Conservation (phyloP, 1,284 basidiomycete genomes). For the Clitocybe nebularis region DNA sequence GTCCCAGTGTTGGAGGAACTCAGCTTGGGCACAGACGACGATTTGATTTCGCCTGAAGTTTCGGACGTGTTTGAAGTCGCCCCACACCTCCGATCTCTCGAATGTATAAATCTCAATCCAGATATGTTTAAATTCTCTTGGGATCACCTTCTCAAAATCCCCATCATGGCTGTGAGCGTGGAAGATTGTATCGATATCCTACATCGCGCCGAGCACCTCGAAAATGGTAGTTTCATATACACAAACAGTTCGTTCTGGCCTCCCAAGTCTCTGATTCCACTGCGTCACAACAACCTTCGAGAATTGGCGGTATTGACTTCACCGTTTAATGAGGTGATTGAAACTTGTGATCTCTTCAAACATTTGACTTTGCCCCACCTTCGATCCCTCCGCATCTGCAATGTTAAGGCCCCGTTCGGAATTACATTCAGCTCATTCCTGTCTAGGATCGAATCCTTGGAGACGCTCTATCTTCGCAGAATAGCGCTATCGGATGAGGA, state of each 20-base stretch:
- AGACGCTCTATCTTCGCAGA: constrained; percentile 30
- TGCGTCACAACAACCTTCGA: constrained; percentile 27
- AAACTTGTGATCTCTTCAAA: constrained; percentile 28
- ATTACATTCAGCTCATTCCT: constrained; percentile 28
- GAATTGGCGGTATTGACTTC: constrained; percentile 31
- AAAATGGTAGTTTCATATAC: constrained; percentile 27
- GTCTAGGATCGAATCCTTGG: constrained; percentile 24
- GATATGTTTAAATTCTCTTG: constrained; percentile 32
- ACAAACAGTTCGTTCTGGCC: constrained; percentile 6
- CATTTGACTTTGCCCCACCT: constrained; percentile 29
- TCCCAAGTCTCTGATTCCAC: constrained; percentile 12
- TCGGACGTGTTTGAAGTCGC: constrained; percentile 30
- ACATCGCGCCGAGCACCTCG: constrained; percentile 23
- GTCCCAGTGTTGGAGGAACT: constrained; percentile 29
- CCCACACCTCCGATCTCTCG: constrained; percentile 29
- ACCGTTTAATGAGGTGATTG: constrained; percentile 27
- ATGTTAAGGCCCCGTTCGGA: constrained; percentile 27
- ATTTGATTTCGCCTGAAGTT: constrained; percentile 16
- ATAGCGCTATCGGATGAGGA: constrained; percentile 30
- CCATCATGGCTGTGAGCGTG: constrained; percentile 29
- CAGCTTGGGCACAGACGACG: constrained; percentile 31
- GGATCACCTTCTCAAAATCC: constrained; percentile 29
- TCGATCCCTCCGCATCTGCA: constrained; percentile 32
- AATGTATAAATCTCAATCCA: constrained; percentile 34
- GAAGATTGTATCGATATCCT: constrained; percentile 31